Evolutionary conservation across 352 stramenopile species (phyloP).

Genomic region (Phytophthora podocarpi): DNA sequence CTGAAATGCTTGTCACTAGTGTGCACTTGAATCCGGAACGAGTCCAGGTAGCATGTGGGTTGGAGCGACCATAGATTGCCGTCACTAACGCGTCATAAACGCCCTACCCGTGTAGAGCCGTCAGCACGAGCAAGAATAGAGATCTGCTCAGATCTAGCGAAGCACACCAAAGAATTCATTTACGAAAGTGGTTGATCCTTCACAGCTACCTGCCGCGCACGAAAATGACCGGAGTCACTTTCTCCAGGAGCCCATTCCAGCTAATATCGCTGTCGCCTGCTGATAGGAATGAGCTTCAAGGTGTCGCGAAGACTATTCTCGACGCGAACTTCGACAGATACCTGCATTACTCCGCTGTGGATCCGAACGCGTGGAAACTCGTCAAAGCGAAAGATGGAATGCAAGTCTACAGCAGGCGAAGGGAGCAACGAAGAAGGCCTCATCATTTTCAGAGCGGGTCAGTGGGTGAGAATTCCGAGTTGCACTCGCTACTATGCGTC

Average conservation of each 20-base stretch:
- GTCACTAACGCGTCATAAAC: constrained; percentile 11
- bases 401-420: constrained; percentile 21
- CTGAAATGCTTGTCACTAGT: neutral
- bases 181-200: neutral
- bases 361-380: constrained; percentile 27
- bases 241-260: constrained; percentile 27
- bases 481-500: constrained; percentile 27
- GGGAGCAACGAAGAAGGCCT: neutral
- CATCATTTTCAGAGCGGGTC: neutral
- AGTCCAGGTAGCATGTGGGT: constrained; percentile 1
- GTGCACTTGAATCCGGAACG: neutral
- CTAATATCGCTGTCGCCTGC: constrained; percentile 19
- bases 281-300: constrained; percentile 24
- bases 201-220: neutral
- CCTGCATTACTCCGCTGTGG: constrained; percentile 25
- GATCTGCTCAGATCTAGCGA: neutral
- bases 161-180: neutral
- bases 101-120: neutral
- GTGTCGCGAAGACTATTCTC: constrained; percentile 31
- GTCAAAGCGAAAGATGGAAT: constrained; percentile 22
- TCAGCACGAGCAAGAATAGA: neutral
- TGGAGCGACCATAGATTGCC: neutral
- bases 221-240: neutral
- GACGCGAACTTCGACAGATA: constrained; percentile 41
- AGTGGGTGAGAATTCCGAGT: neutral